Conservation (phyloP, 805 yeast species). For the Spathaspora boniae region DNA sequence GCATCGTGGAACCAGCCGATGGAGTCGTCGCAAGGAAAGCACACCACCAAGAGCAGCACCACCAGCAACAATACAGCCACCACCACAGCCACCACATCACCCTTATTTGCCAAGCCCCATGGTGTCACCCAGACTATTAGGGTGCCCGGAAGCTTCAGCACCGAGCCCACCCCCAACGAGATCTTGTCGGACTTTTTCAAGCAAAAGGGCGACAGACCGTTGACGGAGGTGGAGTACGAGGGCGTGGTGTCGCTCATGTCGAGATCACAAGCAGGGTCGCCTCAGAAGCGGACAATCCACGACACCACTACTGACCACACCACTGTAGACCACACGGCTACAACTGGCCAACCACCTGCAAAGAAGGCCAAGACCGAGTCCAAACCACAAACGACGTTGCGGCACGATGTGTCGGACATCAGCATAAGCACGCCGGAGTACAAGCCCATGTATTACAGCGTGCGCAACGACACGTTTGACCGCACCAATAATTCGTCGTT, state of each 20-base stretch:
- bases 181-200: conserved; percentile 66
- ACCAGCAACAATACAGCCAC: neutral
- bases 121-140: conserved; percentile 1
- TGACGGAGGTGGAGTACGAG: conserved; percentile 71
- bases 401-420: conserved; percentile 10
- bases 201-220: conserved; percentile 71
- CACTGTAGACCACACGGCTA: neutral
- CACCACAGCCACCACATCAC: conserved; percentile 1
- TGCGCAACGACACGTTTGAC: conserved; percentile 18
- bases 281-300: conserved; percentile 4
- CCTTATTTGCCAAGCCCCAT: conserved; percentile 3
- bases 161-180: conserved; percentile 39
- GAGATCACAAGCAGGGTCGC: conserved; percentile 10
- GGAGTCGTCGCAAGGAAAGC: neutral
- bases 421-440: conserved; percentile 33
- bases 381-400: conserved; percentile 16
- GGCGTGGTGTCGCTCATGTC: conserved; percentile 67
- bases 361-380: conserved; percentile 5
- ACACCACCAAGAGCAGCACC: too few relatives aligned
- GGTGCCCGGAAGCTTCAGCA: neutral
- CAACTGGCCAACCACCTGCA: neutral
- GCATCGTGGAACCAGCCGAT: conserved; percentile 1
- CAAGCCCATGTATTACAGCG: conserved; percentile 34
- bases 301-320: neutral
- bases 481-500: conserved; percentile 9